Evolutionary conservation across 2,329 filamentous ascomycete species (phyloP).

Genomic region (Talaromyces marneffei): DNA sequence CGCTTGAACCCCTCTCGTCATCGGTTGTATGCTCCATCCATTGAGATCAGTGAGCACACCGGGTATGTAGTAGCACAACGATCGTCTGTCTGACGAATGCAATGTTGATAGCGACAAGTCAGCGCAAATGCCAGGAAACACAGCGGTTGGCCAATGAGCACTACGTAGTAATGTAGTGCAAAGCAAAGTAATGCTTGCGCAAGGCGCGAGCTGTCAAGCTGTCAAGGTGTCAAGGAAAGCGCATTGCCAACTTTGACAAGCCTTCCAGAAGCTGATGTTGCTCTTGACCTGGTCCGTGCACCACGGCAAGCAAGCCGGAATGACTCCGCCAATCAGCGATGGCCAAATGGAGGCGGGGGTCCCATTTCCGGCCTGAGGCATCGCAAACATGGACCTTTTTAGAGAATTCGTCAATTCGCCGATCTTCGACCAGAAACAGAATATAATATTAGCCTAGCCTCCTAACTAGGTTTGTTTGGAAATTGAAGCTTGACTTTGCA

Average conservation of each 20-base stretch:
- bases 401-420: neutral
- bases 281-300: neutral
- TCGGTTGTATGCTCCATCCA: conserved; percentile 15
- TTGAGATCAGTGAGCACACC: neutral
- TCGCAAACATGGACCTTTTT: neutral
- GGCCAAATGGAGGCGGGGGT: neutral
- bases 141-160: neutral
- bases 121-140: neutral
- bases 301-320: neutral
- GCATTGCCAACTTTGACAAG: neutral
- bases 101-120: neutral
- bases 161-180: neutral
- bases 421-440: neutral
- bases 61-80: neutral
- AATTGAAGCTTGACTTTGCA: neutral
- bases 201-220: neutral
- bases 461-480: too few relatives aligned
- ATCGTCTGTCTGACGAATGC: neutral
- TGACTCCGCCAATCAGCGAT: neutral
- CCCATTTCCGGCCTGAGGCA: neutral
- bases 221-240: neutral
- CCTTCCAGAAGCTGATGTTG: too few relatives aligned
- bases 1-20: conserved; percentile 12
- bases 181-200: neutral
- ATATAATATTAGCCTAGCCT: neutral